Percentiles rank a stretch among this genome's conserved stretches.
Evolutionary conservation across 805 yeast species (phyloP).

Genomic region (Candida chauliodis): DNA sequence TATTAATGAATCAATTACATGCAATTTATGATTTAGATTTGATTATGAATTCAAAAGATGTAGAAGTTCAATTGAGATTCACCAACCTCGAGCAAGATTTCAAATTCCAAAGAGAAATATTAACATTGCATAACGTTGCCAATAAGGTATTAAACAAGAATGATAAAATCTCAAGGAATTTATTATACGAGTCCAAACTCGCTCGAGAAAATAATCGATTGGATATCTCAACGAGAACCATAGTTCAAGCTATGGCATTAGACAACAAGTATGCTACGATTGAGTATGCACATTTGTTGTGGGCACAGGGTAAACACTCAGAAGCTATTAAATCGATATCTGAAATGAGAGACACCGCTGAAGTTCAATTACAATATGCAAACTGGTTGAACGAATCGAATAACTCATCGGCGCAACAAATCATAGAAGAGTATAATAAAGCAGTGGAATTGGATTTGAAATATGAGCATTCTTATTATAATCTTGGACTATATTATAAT

Average conservation of each 20-base stretch:
- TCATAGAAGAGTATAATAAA: slow-evolving; percentile 63
- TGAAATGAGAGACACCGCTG: slow-evolving; percentile 31
- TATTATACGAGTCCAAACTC: slow-evolving; percentile 57
- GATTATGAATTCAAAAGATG: slow-evolving; percentile 15
- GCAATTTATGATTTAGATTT: slow-evolving; percentile 30
- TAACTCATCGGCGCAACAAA: slow-evolving; percentile 71
- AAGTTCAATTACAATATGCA: slow-evolving; percentile 72
- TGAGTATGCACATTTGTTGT: slow-evolving; percentile 76
- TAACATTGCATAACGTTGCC: slow-evolving; percentile 57
- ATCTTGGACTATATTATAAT: slow-evolving; percentile 74
- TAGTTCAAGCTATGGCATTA: slow-evolving; percentile 54
- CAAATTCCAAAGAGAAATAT: slow-evolving; percentile 54
- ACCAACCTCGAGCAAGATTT: slow-evolving; percentile 43
- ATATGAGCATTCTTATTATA: slow-evolving; percentile 80
- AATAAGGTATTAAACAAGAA: slow-evolving; percentile 21
- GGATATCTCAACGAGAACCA: slow-evolving; percentile 68
- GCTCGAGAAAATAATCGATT: slow-evolving; percentile 66
- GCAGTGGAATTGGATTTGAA: slow-evolving; percentile 51
- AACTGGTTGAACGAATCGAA: slow-evolving; percentile 87
- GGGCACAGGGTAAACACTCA: slow-evolving; percentile 87
- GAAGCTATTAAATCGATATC: slow-evolving; percentile 72
- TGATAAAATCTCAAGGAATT: slow-evolving; percentile 43
- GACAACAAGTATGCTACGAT: slow-evolving; percentile 49
- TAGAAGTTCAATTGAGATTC: slow-evolving; percentile 25
- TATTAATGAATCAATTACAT: slow-evolving; percentile 36